Conservation (phyloP, 441 rosid species). For the Brassica balearica region DNA sequence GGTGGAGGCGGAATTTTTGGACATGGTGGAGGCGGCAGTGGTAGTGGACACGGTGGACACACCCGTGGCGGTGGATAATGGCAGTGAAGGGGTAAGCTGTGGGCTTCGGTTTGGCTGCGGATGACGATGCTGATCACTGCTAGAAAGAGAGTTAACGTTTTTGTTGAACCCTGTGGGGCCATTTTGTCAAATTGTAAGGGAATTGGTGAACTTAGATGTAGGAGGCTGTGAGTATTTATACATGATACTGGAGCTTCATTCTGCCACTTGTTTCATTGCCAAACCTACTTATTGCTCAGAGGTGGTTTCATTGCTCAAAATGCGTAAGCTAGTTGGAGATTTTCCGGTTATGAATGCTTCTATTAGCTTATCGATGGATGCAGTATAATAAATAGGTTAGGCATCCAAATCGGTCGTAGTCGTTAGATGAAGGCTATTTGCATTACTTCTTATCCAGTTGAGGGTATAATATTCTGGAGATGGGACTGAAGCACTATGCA, state of each 20-base stretch:
- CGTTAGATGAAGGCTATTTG: background rate
- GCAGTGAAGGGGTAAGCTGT: slow-evolving; percentile 2
- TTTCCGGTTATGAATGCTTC: slow-evolving; percentile 3
- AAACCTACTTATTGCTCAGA: slow-evolving; percentile 21
- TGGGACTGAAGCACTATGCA: background rate
- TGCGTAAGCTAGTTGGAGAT: background rate
- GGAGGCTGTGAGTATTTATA: slow-evolving; percentile 23
- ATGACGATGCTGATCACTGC: slow-evolving; percentile 10
- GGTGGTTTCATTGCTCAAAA: slow-evolving; percentile 9
- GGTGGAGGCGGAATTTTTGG: background rate
- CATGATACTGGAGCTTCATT: slow-evolving; percentile 5
- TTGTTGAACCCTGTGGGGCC: background rate
- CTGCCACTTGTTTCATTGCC: slow-evolving; percentile 23
- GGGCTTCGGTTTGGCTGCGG: slow-evolving; percentile 10
- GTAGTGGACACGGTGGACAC: slow-evolving; percentile 26
- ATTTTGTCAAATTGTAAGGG: slow-evolving; percentile 14
- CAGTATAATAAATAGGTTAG: background rate
- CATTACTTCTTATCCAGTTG: background rate
- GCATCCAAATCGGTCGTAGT: background rate
- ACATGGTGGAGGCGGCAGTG: background rate
- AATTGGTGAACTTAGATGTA: background rate
- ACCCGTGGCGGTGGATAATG: slow-evolving; percentile 6
- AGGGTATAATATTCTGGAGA: background rate
- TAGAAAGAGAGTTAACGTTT: slow-evolving; percentile 3
- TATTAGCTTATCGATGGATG: background rate